Percentiles rank a stretch among this genome's conserved stretches.
phyloP scores from a whole-genome alignment of 2,329 filamentous ascomycete species.

The Ophiostoma tasmaniense region DNA sequence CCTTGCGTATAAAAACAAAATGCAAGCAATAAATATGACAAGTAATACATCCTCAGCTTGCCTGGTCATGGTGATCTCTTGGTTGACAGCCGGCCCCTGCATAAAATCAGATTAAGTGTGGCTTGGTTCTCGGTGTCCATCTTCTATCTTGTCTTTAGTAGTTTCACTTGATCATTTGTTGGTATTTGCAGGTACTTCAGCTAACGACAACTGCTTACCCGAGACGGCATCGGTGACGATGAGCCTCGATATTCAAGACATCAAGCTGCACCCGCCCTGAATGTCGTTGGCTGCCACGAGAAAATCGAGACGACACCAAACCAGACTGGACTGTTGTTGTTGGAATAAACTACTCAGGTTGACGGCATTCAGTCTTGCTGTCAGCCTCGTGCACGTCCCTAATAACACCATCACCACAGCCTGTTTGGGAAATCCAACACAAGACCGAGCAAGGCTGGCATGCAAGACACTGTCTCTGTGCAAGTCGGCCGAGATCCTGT shows the following conservation, averaged over 20 bases:
- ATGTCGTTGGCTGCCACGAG: background rate
- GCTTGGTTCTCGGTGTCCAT: background rate
- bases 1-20: too few relatives aligned
- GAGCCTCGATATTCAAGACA: background rate
- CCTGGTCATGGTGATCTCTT: background rate
- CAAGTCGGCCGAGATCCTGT: background rate
- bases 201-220: background rate
- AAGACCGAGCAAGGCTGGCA: background rate
- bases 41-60: background rate
- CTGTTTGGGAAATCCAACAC: background rate
- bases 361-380: background rate
- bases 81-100: background rate
- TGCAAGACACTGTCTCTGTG: background rate
- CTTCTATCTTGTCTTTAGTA: background rate
- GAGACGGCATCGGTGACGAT: background rate
- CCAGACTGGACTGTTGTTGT: too few relatives aligned
- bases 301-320: too few relatives aligned
- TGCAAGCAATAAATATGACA: too few relatives aligned
- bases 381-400: background rate
- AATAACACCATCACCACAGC: too few relatives aligned
- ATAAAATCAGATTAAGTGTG: background rate
- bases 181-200: too few relatives aligned
- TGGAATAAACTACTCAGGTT: too few relatives aligned
- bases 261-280: background rate
- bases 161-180: too few relatives aligned